Evolutionary conservation across 495 filamentous ascomycete species (phyloP), one percentile per base, ranked within the genome.

Genomic region (Tuber umbilicatum): DNA sequence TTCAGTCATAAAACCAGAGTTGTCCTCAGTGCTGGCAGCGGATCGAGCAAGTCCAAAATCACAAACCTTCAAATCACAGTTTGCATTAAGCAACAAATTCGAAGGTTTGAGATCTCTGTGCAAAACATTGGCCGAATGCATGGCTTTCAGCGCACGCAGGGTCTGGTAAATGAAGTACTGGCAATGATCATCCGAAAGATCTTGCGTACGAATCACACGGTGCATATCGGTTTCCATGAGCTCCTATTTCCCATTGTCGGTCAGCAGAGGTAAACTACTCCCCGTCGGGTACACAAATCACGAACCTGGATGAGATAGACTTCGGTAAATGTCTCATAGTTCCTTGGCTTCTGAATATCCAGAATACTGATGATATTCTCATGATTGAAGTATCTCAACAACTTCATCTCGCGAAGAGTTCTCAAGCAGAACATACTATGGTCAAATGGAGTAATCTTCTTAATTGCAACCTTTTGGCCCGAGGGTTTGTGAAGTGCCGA

Each of bases 151-250:
- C 23, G 95, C 96, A 80, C 96, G 94, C 71, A 99, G 88, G 16
- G 96, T 99, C 86, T 99, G 96, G 87, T 99, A 99, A 85, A 99
- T 99, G 86, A 99, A 99, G 84, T 97, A 99, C 84, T 99, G 96
- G 87, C 96, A 99, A 83, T 99, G 96, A 81, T 97, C 96, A 81
- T 99, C 96, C 7, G 96, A 97, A 40, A 99, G 88, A 73, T 97
- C 95, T 86, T 99, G 96, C 72, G 96, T 99, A 74, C 96, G 94
- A 80, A 99, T 99, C 75, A 99, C 96, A 69, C 96, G 91, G 83
- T 99, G 96, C 96, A 99, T 99, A 81, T 99, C 96, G 39, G 96
- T 99, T 86, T 99, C 96, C 96, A 99, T 99, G 75, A 99, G 89
- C 85, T 99, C 96, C 94, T 97, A 72, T 10, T 64, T 45, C 9